Evolutionary conservation across 805 yeast genomes (phyloP).

Genomic region (fission yeast (Schizosaccharomyces pombe)): DNA sequence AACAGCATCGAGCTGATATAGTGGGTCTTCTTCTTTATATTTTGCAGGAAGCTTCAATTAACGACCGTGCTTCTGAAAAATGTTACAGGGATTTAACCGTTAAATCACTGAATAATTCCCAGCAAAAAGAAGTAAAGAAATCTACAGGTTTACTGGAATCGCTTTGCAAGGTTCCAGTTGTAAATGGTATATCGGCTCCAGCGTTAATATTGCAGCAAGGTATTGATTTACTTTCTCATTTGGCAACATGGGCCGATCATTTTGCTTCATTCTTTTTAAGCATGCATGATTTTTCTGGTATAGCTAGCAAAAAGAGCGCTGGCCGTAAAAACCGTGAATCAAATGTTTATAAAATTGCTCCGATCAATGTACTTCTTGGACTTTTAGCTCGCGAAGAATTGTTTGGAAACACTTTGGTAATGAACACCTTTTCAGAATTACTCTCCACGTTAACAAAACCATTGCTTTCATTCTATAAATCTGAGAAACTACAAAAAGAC

Average conservation of each 20-base stretch:
- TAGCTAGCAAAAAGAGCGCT: conserved; percentile 18
- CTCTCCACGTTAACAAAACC: conserved; percentile 61
- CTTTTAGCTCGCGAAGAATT: conserved; percentile 41
- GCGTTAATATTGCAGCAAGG: conserved; percentile 52
- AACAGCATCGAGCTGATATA: conserved; percentile 56
- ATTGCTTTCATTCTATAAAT: conserved; percentile 28
- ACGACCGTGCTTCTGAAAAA: conserved; percentile 35
- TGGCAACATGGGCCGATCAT: conserved; percentile 43
- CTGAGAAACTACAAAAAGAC: conserved; percentile 12
- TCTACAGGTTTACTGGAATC: conserved; percentile 7
- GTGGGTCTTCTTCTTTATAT: conserved; percentile 43
- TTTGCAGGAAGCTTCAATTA: conserved; percentile 49
- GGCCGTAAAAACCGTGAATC: conserved; percentile 18
- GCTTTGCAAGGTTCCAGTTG: neutral
- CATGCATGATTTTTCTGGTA: conserved; percentile 34
- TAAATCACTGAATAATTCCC: conserved; percentile 24
- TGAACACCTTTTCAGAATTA: conserved; percentile 55
- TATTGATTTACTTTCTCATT: conserved; percentile 46
- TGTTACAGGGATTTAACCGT: neutral
- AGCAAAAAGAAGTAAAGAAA: conserved; percentile 19
- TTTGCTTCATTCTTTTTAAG: conserved; percentile 52
- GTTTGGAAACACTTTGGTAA: conserved; percentile 44
- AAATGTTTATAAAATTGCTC: conserved; percentile 20
- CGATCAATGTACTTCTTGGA: conserved; percentile 43
- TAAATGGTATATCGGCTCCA: conserved; percentile 31